Evolutionary conservation across 2,329 filamentous ascomycete species (phyloP), one percentile per base, ranked within the genome.

Genomic region (Paracoccidioides lutzii): DNA sequence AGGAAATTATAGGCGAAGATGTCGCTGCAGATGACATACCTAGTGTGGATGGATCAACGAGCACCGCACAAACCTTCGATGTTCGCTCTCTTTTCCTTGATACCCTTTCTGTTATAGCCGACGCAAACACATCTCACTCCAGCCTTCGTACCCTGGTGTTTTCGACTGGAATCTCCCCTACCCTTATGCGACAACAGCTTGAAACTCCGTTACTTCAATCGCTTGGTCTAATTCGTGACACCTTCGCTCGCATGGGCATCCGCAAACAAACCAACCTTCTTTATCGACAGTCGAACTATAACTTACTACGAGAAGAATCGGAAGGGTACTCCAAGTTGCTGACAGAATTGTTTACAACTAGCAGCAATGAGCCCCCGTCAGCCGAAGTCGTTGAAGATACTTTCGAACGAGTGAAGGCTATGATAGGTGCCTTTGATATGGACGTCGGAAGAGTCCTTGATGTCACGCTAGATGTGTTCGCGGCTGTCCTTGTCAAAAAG

Each of bases 311-410:
- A 46, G 93, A 98, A 73, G 93, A 98, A 71, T 89, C 89, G 0
- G 93, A 98, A 72, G 93, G 94, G 43, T 98, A 95, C 67, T 90
- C 93, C 0, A 98, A 98, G 70, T 81, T 98, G 49, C 83, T 95
- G 58, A 96, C 91, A 0, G 93, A 98, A 69, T 83, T 97, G 37
- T 98, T 96, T 71, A 91, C 89, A 6, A 94, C 87, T 0, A 88
- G 87, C 64, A 84, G 84, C 62, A 82, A 81, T 59, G 82, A 85
- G 55, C 82, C 83, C 28, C 85, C 85, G n/a, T 83, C 83, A 2
- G 81, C 81, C 54, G 85, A 89, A 59, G 80, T 87, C 40, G 88
- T 91, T 1, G 83, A 87, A 63, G 85, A 90, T 64, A 90, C 90
- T 0, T 96, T 95, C 64, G 88, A 96, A 67, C 84, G 85, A 60